These are phyloP conservation scores for Solanum appendiculatum DNA, from an alignment of 257 asterid species.

Conservation along the genomic window DNA sequence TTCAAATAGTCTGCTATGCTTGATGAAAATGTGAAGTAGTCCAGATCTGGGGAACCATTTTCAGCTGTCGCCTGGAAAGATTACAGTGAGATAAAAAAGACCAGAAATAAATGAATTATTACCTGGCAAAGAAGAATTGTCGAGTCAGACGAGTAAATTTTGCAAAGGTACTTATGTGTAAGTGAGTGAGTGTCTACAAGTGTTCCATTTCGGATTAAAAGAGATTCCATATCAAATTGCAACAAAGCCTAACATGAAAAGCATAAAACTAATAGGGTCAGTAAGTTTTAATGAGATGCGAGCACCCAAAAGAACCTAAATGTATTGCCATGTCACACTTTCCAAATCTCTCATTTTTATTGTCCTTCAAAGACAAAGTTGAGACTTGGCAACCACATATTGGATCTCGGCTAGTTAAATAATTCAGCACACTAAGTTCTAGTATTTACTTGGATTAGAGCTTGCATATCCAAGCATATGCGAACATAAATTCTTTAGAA, in stretches of 20 bases:
- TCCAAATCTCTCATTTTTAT: neutral
- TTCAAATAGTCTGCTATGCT: slow-evolving; percentile 81
- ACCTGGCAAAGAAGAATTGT: neutral
- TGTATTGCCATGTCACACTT: neutral
- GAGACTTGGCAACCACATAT: neutral
- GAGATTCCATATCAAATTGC: neutral
- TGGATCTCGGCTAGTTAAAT: neutral
- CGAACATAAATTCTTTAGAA: neutral
- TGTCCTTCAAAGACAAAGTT: neutral
- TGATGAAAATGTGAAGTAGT: slow-evolving; percentile 78
- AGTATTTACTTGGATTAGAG: neutral
- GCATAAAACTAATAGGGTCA: neutral
- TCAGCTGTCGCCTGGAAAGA: slow-evolving; percentile 56
- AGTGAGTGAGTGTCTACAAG: neutral
- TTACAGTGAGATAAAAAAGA: neutral
- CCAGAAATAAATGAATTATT: neutral
- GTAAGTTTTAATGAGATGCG: neutral
- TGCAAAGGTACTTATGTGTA: neutral
- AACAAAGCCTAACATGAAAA: neutral
- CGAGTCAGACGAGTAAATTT: neutral
- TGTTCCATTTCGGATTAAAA: neutral
- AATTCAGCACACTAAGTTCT: neutral
- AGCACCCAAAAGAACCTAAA: neutral
- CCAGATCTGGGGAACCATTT: slow-evolving; percentile 47
- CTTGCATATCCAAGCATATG: neutral